These are phyloP conservation scores for Mortierella sp. DNA, from an alignment of 371 early-diverging fungal species.

Conservation along the genomic window DNA sequence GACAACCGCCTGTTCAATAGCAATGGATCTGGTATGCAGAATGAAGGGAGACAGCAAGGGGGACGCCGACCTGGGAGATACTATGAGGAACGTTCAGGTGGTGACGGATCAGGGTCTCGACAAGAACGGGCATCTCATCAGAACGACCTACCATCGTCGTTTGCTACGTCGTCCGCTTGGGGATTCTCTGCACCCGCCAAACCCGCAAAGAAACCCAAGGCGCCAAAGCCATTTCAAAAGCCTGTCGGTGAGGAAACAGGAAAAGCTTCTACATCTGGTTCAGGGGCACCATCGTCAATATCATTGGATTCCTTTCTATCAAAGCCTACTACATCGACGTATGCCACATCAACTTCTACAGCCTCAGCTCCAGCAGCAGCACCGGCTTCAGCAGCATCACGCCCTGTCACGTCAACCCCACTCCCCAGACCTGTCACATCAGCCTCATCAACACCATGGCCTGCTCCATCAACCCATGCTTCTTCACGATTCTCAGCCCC, in stretches of 20 bases:
- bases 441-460: constrained; percentile 2
- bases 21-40: constrained; percentile 1
- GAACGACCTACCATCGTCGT: constrained; percentile 38
- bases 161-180: constrained; percentile 27
- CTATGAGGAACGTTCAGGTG: constrained; percentile 18
- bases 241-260: not conserved
- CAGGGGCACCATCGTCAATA: not conserved
- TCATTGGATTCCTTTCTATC: not conserved
- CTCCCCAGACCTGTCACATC: too few species aligned
- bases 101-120: not conserved
- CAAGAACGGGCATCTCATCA: constrained; percentile 13
- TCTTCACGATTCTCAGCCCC: constrained; percentile 16
- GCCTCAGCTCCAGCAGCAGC: constrained; percentile 3
- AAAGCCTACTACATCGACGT: not conserved
- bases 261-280: not conserved
- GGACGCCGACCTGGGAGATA: constrained; percentile 23
- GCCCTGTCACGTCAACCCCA: too few species aligned
- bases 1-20: not conserved
- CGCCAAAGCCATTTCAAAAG: too few species aligned
- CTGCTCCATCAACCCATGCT: not conserved
- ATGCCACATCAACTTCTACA: not conserved
- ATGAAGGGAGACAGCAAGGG: constrained; percentile 14
- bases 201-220: too few species aligned
- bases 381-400: not conserved
- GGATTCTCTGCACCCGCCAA: constrained; percentile 23